Conservation (phyloP, 441 rosid species). For the Gossypium gossypioides region DNA sequence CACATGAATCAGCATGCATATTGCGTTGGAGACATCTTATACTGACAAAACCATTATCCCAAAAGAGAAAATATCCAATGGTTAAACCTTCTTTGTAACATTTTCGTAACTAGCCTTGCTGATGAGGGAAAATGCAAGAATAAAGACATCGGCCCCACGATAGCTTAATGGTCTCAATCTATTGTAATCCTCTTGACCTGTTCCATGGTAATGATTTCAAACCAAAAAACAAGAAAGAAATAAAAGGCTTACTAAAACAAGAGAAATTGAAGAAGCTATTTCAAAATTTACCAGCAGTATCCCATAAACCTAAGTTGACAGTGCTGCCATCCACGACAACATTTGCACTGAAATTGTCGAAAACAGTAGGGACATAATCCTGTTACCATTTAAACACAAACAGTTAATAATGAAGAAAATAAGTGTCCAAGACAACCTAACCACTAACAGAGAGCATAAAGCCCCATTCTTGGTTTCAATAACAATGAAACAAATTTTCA, state of each 20-base stretch:
- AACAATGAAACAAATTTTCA: neutral
- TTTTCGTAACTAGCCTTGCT: slow-evolving; percentile 90
- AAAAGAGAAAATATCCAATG: neutral
- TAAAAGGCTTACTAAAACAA: neutral
- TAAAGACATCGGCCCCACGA: slow-evolving; percentile 75
- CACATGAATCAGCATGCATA: slow-evolving; percentile 11
- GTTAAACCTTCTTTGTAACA: slow-evolving; percentile 63
- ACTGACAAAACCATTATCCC: neutral
- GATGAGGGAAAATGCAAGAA: slow-evolving; percentile 73
- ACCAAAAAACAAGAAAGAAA: slow-evolving; percentile 2
- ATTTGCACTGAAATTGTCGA: slow-evolving; percentile 81
- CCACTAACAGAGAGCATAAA: neutral
- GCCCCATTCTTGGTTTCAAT: neutral
- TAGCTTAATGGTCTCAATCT: slow-evolving; percentile 66
- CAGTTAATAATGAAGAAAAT: neutral
- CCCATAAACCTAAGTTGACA: slow-evolving; percentile 69
- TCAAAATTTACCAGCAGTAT: slow-evolving; percentile 54
- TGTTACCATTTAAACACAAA: slow-evolving; percentile 23
- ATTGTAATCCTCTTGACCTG: slow-evolving; percentile 80
- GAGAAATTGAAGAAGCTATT: neutral
- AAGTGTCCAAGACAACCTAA: neutral
- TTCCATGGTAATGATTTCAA: slow-evolving; percentile 14
- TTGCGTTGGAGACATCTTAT: neutral
- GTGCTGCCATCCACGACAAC: slow-evolving; percentile 77
- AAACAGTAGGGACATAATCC: slow-evolving; percentile 79